phyloP scores from a whole-genome alignment of 257 asterid species.

The Henckelia pumila region DNA sequence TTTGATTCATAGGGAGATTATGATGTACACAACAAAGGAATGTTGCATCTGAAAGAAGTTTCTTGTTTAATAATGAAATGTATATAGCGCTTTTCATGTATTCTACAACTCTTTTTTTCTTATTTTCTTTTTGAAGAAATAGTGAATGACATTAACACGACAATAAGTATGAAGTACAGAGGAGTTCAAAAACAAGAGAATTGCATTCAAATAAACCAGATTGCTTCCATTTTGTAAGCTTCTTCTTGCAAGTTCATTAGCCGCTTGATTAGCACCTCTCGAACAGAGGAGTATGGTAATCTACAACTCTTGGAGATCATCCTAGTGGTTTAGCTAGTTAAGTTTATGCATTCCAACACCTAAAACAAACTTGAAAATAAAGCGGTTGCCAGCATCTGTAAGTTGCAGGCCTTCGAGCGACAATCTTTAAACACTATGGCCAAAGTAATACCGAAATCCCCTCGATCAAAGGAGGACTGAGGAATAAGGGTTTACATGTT shows the following conservation, averaged over 20 bases:
- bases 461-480: neutral
- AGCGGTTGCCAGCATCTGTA: neutral
- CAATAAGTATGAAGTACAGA: too few relatives aligned
- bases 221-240: too few relatives aligned
- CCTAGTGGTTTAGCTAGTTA: neutral
- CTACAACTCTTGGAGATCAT: neutral
- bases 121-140: too few relatives aligned
- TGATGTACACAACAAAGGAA: neutral
- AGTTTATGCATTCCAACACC: neutral
- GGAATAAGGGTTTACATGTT: neutral
- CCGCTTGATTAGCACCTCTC: too few relatives aligned
- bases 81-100: neutral
- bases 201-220: too few relatives aligned
- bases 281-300: too few relatives aligned
- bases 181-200: too few relatives aligned
- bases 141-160: too few relatives aligned
- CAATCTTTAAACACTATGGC: neutral
- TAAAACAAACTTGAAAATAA: too few relatives aligned
- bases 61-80: neutral
- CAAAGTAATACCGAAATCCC: neutral
- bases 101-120: too few relatives aligned
- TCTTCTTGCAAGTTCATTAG: too few relatives aligned
- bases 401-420: neutral
- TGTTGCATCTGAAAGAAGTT: neutral
- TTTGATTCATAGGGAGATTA: neutral